Evolutionary conservation across 345 rosid species (phyloP).

Genomic region (Pugionium dolabratum): DNA sequence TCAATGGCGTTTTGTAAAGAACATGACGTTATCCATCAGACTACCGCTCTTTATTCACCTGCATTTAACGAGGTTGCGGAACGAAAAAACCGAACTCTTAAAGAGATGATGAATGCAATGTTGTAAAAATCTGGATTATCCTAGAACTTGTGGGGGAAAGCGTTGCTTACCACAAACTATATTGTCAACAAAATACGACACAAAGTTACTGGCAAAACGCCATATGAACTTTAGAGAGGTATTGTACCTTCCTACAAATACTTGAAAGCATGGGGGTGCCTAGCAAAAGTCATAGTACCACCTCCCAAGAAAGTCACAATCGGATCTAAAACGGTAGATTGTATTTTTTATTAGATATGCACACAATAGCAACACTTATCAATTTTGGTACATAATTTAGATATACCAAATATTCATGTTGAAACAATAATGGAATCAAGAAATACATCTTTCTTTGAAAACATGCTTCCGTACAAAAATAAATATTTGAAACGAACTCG

Average conservation of each 20-base stretch:
- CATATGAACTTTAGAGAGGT: too few relatives aligned
- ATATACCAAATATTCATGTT: not conserved
- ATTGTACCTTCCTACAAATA: not conserved
- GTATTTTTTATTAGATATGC: not conserved
- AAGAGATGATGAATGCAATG: not conserved
- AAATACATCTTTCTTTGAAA: not conserved
- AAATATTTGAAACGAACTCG: too few relatives aligned
- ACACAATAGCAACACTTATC: not conserved
- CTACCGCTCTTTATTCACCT: not conserved
- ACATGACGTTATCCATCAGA: not conserved
- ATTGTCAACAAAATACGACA: not conserved
- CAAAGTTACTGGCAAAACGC: not conserved
- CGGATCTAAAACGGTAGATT: not conserved
- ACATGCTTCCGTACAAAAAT: too few relatives aligned
- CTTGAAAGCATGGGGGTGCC: not conserved
- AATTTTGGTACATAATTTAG: not conserved
- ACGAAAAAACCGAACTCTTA: not conserved
- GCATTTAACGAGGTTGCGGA: not conserved
- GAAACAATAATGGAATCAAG: not conserved
- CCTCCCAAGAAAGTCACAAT: not conserved
- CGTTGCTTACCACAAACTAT: not conserved
- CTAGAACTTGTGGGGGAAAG: not conserved
- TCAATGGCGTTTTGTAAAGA: too few relatives aligned
- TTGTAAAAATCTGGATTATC: not conserved
- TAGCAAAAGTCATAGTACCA: not conserved